Conservation (phyloP, 129 eudicot genomes). For the Solidago caesia region DNA sequence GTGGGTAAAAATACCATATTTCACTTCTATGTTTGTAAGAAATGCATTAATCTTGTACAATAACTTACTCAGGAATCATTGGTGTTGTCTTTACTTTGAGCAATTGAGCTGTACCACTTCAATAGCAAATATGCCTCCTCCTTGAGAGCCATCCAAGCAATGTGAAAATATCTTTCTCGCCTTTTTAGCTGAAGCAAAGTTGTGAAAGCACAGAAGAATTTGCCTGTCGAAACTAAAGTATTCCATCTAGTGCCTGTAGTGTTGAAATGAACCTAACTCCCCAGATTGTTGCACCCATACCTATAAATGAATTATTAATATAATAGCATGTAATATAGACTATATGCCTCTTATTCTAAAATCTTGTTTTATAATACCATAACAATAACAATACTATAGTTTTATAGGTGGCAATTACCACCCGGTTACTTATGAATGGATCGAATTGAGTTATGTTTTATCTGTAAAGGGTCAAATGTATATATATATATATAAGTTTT, state of each 20-base stretch:
- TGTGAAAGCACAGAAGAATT: slow-evolving; percentile 85
- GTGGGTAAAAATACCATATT: no score
- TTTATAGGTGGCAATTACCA: not conserved
- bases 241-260: slow-evolving; percentile 73
- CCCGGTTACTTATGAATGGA: no score
- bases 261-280: slow-evolving; percentile 67
- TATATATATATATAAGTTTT: not conserved
- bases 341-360: slow-evolving; percentile 7
- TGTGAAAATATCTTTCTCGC: slow-evolving; percentile 78
- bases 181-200: slow-evolving; percentile 69
- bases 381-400: not conserved
- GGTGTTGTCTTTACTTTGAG: slow-evolving; percentile 79
- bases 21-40: no score
- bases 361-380: slow-evolving; percentile 1
- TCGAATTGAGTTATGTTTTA: no score
- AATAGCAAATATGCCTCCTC: slow-evolving; percentile 92
- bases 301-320: slow-evolving; percentile 38
- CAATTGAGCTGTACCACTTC: slow-evolving; percentile 51
- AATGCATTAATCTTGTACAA: not conserved
- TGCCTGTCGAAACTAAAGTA: slow-evolving; percentile 87
- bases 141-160: slow-evolving; percentile 76
- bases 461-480: no score
- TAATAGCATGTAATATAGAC: not conserved
- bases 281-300: slow-evolving; percentile 90
- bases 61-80: slow-evolving; percentile 53